Percentiles rank a stretch among this genome's conserved stretches.
phyloP scores from a whole-genome alignment of 2,329 filamentous ascomycete genomes.

The Leptographium wingfieldii region DNA sequence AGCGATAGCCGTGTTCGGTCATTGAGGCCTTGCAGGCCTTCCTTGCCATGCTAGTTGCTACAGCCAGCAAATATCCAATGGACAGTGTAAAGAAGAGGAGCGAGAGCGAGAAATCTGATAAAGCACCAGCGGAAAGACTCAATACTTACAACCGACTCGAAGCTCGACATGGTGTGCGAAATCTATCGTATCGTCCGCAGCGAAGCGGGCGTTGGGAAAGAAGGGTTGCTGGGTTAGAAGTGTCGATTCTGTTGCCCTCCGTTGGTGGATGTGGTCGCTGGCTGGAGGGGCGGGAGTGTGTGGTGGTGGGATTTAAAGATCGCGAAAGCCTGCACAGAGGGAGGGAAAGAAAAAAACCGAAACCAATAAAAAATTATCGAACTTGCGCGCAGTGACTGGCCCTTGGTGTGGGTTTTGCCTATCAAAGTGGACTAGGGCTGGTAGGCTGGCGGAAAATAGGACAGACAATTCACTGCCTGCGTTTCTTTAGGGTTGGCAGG shows the following conservation, averaged over 20 bases:
- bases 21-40: not conserved
- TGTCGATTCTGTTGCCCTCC: conserved; percentile 5
- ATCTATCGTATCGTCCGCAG: conserved; percentile 8
- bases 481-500: conserved; percentile 1
- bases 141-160: conserved; percentile 57
- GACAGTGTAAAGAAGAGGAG: not conserved
- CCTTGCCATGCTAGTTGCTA: not conserved
- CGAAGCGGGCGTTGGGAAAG: conserved; percentile 6
- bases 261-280: conserved; percentile 7
- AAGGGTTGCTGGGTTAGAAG: not conserved
- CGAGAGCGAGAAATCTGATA: not conserved
- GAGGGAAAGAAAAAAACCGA: conserved; percentile 1
- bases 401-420: conserved; percentile 3
- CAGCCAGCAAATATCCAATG: not conserved
- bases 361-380: conserved; percentile 9
- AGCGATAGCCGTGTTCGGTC: not conserved
- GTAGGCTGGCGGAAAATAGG: not conserved
- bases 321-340: conserved; percentile 8
- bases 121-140: conserved; percentile 1
- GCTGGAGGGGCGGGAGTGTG: conserved; percentile 4
- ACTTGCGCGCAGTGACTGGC: conserved; percentile 2
- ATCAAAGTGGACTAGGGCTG: conserved; percentile 8
- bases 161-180: conserved; percentile 47
- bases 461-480: not conserved
- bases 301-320: conserved; percentile 7